phyloP scores from a whole-genome alignment of 1,139 yeast species.

The Saccharomyces hybrid region DNA sequence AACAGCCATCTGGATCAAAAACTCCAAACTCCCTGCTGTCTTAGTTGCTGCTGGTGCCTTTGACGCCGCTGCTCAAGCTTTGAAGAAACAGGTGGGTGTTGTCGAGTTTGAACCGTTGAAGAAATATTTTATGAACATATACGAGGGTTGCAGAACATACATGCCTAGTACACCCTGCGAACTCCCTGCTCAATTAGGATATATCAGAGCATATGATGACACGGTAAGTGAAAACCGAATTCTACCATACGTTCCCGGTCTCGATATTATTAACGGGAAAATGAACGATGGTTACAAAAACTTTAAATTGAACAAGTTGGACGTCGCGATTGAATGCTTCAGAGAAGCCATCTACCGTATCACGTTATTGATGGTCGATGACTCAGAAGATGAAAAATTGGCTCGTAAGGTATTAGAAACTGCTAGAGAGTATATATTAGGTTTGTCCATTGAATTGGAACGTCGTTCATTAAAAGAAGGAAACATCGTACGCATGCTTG shows the following conservation, averaged over 20 bases:
- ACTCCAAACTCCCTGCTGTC: slow-evolving; percentile 85
- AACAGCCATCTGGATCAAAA: slow-evolving; percentile 74
- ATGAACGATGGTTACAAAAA: slow-evolving; percentile 72
- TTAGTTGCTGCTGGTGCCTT: slow-evolving; percentile 95
- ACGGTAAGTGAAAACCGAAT: slow-evolving; percentile 44
- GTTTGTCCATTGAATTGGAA: slow-evolving; percentile 79
- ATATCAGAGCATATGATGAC: slow-evolving; percentile 60
- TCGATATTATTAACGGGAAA: slow-evolving; percentile 54
- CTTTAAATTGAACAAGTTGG: slow-evolving; percentile 78
- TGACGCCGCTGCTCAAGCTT: slow-evolving; percentile 88
- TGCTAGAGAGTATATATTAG: slow-evolving; percentile 86
- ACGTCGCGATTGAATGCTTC: slow-evolving; percentile 71
- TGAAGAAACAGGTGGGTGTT: slow-evolving; percentile 84
- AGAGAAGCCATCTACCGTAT: slow-evolving; percentile 72
- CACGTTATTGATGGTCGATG: slow-evolving; percentile 62
- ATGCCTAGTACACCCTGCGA: slow-evolving; percentile 66
- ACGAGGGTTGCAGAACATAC: slow-evolving; percentile 68
- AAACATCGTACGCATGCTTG: slow-evolving; percentile 78
- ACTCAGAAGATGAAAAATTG: slow-evolving; percentile 67
- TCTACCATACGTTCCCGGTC: slow-evolving; percentile 70
- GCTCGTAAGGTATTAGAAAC: slow-evolving; percentile 64
- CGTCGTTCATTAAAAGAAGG: slow-evolving; percentile 71
- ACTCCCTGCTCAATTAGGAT: slow-evolving; percentile 62
- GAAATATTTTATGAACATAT: slow-evolving; percentile 72
- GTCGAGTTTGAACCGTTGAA: slow-evolving; percentile 83